Evolutionary conservation across 2,329 filamentous ascomycete species (phyloP), one percentile per base, ranked within the genome.

Genomic region (Xylariaceae sp.): DNA sequence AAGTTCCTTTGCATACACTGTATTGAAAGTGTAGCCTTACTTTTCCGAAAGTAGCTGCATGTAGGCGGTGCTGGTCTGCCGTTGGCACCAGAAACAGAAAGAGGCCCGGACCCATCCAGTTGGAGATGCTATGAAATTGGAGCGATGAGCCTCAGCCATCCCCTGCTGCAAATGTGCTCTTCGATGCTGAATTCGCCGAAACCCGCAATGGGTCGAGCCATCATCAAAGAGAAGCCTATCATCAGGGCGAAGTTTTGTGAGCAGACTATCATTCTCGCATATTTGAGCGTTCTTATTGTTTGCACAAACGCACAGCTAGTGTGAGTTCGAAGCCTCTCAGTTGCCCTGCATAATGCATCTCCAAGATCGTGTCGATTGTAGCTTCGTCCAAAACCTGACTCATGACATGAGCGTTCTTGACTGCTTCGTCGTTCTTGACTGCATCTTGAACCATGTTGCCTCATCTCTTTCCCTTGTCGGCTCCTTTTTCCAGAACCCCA

Each of bases 311-410:
- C 26, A 26, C 34, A 21, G 7, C 23, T 41, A 21, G 16, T 28
- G 7, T 17, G 33, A 11, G 33, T 16, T 12, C 17, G 26, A 21
- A 19, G 4, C 8, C 39, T 24, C 26, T 28, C 28, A 9, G 4
- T 23, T 37, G 8, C 23, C 77, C 60, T 78, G 74, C 0, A 76
- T 76, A 14, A 77, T 80, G 62, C 79, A n/a, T n/a, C n/a, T 79
- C 36, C 71, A 67, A 2, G 77, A 74, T 59, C 79, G 78, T 16
- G 73, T 73, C 0, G 76, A 75, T 3, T 17, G 19, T 43, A 3
- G 28, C 14, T 24, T 48, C 11, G 28, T 59, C 43, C 37, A 31
- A 51, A 51, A 17, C 17, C 36, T 36, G 36, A 24, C 40, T 37
- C 29, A 41, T 47, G 46, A 50, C 36, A 28, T 16, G 40, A 19